Evolutionary conservation across 1,284 basidiomycete genomes (phyloP).

Genomic region (Austropuccinia psidii): DNA sequence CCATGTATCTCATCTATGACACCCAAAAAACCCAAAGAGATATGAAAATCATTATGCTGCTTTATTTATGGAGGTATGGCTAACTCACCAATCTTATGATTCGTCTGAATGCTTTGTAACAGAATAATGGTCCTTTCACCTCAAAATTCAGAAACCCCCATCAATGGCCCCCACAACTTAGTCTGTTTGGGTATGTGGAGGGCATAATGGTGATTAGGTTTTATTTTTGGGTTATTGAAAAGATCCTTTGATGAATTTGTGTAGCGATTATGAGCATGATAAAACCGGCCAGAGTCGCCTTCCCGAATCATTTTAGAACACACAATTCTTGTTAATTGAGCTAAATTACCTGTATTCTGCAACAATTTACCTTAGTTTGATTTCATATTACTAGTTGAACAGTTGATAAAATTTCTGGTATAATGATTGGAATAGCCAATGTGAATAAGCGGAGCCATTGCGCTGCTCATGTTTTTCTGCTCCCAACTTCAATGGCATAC

Average conservation of each 20-base stretch:
- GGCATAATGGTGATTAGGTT: conserved; percentile 4
- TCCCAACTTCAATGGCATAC: neutral
- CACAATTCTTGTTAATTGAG: neutral
- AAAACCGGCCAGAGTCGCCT: neutral
- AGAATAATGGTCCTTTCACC: neutral
- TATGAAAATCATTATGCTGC: too few species aligned
- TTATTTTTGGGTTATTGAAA: neutral
- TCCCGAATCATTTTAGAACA: neutral
- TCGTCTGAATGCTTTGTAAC: conserved; percentile 7
- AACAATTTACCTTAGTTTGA: neutral
- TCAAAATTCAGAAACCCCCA: neutral
- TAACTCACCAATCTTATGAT: conserved; percentile 15
- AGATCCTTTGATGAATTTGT: neutral
- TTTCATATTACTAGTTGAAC: neutral
- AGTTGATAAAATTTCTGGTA: neutral
- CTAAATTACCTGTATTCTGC: neutral
- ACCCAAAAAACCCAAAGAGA: too few species aligned
- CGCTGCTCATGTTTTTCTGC: neutral
- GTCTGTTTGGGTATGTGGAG: conserved; percentile 1
- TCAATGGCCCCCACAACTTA: neutral
- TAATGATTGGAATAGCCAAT: neutral
- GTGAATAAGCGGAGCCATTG: neutral
- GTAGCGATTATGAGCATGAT: neutral
- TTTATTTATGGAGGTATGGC: too few species aligned
- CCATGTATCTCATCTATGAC: too few species aligned